A percentile compares a stretch with the other conserved stretches of the same genome.
These are phyloP conservation scores for Cadophora gregata DNA, from an alignment of 2,329 filamentous ascomycete genomes.

Conservation along the genomic window DNA sequence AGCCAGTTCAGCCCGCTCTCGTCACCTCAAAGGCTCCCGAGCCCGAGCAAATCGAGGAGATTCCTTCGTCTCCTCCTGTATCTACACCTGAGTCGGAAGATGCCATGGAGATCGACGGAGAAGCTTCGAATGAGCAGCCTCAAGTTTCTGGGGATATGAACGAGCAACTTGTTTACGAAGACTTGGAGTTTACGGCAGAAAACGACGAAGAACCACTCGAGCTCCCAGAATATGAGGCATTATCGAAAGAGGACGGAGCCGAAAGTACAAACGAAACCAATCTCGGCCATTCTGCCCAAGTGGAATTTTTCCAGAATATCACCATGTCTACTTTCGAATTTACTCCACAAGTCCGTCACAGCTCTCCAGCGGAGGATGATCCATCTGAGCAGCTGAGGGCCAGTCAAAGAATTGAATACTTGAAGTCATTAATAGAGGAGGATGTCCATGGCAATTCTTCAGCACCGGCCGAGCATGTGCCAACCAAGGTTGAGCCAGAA, in stretches of 20 bases:
- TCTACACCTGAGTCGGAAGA: conserved; percentile 9
- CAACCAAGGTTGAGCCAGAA: neutral
- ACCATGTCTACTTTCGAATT: conserved; percentile 33
- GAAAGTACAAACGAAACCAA: neutral
- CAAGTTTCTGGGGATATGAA: neutral
- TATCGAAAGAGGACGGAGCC: neutral
- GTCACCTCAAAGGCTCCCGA: neutral
- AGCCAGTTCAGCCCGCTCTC: neutral
- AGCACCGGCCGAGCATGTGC: neutral
- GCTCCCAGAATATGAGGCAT: neutral
- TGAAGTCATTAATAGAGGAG: neutral
- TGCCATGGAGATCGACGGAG: neutral
- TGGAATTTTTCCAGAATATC: conserved; percentile 30
- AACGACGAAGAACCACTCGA: neutral
- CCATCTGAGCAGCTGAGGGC: conserved; percentile 23
- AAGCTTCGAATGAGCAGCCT: neutral
- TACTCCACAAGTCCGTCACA: conserved; percentile 17
- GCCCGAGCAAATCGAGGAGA: conserved; percentile 37
- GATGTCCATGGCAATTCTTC: neutral
- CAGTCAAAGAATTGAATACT: conserved; percentile 15
- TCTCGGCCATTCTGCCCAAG: conserved; percentile 34
- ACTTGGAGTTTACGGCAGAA: neutral
- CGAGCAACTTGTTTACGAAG: neutral
- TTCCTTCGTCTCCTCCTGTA: conserved; percentile 37
- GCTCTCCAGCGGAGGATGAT: conserved; percentile 21